These are phyloP conservation scores for Acacia confusa DNA, from an alignment of 306 rosid genomes.

Conservation along the genomic window DNA sequence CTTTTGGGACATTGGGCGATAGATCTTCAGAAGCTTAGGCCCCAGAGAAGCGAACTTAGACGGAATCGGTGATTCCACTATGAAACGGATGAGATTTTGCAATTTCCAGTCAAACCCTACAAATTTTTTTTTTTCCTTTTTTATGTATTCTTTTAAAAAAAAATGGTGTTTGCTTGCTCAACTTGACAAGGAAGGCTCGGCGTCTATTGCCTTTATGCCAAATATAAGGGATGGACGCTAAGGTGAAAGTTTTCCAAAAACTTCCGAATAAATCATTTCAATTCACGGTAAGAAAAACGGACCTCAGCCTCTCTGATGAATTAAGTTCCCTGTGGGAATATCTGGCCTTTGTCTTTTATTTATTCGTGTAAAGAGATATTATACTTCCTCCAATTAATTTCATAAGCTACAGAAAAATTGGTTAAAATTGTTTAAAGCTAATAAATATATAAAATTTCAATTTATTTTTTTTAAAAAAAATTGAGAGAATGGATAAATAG, in stretches of 20 bases:
- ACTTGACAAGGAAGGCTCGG: slow-evolving; percentile 21
- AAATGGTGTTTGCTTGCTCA: slow-evolving; percentile 21
- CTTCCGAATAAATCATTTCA: neutral
- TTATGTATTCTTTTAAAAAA: neutral
- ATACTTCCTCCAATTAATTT: no score
- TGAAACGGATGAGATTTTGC: slow-evolving; percentile 48
- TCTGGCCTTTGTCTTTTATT: no score
- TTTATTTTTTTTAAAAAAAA: no score
- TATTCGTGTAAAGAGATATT: no score
- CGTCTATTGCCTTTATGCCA: slow-evolving; percentile 18
- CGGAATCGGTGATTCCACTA: slow-evolving; percentile 61
- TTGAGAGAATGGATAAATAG: no score
- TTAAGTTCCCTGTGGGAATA: no score
- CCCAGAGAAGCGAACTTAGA: slow-evolving; percentile 51
- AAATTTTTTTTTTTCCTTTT: neutral
- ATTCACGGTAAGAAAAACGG: no score
- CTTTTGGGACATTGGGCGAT: slow-evolving; percentile 46
- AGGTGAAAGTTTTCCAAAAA: slow-evolving; percentile 3
- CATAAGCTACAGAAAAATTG: no score
- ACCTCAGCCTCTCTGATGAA: no score
- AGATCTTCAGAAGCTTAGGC: slow-evolving; percentile 38
- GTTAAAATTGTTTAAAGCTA: no score
- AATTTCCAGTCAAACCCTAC: slow-evolving; percentile 68
- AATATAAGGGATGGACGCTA: neutral
- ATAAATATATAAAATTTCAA: no score